phyloP scores from a whole-genome alignment of 2,329 filamentous ascomycete genomes.

The Monilinia vaccinii-corymbosi region DNA sequence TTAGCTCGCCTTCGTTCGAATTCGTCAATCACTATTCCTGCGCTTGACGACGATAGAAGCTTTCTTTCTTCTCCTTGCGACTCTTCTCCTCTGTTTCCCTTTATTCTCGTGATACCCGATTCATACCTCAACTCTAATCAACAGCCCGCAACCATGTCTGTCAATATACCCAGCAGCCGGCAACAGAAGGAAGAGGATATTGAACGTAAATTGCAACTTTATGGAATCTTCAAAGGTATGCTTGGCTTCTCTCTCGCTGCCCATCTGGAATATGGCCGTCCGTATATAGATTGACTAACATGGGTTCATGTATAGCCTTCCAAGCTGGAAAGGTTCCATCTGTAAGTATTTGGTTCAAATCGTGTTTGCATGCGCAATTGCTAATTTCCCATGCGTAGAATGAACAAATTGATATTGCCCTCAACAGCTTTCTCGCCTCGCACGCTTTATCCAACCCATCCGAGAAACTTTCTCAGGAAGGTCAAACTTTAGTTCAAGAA shows the following conservation, averaged over 20 bases:
- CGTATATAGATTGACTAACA: constrained; percentile 18
- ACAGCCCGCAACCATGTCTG: constrained; percentile 16
- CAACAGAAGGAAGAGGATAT: constrained; percentile 46
- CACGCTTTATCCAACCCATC: constrained; percentile 62
- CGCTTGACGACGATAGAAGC: not conserved
- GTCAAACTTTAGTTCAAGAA: constrained; percentile 68
- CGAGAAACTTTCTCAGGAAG: constrained; percentile 71
- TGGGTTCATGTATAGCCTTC: constrained; percentile 51
- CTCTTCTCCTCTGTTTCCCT: not conserved
- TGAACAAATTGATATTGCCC: constrained; percentile 75
- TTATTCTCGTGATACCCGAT: constrained; percentile 18
- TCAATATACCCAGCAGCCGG: constrained; percentile 26
- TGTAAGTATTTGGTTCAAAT: constrained; percentile 15
- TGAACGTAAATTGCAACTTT: constrained; percentile 89
- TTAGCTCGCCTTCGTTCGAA: not conserved
- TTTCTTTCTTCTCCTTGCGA: not conserved
- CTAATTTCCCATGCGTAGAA: constrained; percentile 34
- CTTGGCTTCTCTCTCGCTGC: not conserved
- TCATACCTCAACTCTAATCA: not conserved
- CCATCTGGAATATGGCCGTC: not conserved
- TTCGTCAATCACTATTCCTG: too few relatives aligned
- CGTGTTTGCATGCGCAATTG: not conserved
- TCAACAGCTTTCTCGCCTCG: constrained; percentile 78
- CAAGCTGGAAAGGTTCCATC: constrained; percentile 84
- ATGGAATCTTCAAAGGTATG: constrained; percentile 68